phyloP scores from a whole-genome alignment of 1,284 basidiomycete genomes.

The Chalciporus sp. region DNA sequence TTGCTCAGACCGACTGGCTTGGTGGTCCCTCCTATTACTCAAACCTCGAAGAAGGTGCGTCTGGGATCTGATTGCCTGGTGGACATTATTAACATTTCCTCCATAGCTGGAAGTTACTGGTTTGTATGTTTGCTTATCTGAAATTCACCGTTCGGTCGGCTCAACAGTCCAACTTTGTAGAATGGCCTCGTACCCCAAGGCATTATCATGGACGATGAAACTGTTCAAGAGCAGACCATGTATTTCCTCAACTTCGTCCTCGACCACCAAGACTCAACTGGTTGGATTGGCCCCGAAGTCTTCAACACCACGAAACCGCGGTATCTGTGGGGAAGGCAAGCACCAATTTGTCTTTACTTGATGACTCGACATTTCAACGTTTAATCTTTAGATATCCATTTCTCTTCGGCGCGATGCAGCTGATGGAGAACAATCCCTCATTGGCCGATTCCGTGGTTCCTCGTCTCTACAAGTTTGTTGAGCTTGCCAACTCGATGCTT shows the following conservation, averaged over 20 bases:
- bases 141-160: too few species aligned
- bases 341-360: too few species aligned
- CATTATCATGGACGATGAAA: neutral
- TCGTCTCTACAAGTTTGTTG: constrained; percentile 52
- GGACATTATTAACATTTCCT: neutral
- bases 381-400: neutral
- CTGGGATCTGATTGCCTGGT: neutral
- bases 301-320: constrained; percentile 51
- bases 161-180: neutral
- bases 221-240: constrained; percentile 47
- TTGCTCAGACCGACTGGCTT: constrained; percentile 5
- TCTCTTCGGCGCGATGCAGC: constrained; percentile 5
- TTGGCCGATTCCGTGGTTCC: neutral
- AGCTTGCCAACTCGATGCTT: constrained; percentile 58
- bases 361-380: too few species aligned
- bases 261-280: constrained; percentile 53
- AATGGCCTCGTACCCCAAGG: constrained; percentile 6
- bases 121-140: neutral
- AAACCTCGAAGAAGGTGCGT: constrained; percentile 4
- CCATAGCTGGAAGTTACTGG: constrained; percentile 7
- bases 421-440: constrained; percentile 3
- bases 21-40: constrained; percentile 2
- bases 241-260: constrained; percentile 57
- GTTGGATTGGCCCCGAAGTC: constrained; percentile 64
- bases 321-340: constrained; percentile 56